phyloP scores from a whole-genome alignment of 192 early-diverging fungal species.

The Linnemannia schmuckeri region DNA sequence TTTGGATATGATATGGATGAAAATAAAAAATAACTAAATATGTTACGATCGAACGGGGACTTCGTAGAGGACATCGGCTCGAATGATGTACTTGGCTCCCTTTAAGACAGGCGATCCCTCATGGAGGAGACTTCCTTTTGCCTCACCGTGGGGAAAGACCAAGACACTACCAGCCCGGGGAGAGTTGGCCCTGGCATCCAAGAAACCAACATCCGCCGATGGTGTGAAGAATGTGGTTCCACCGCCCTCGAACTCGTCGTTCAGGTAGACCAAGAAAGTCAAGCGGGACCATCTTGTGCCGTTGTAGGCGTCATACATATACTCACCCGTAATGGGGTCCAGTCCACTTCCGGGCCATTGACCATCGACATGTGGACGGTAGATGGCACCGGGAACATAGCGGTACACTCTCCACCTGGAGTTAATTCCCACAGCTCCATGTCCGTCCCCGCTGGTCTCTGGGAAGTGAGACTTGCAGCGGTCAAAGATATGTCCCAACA shows the following conservation, averaged over 20 bases:
- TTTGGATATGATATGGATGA: background rate
- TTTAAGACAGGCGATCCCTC: conserved; percentile 60
- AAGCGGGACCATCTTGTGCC: conserved; percentile 50
- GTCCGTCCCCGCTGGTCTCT: conserved; percentile 55
- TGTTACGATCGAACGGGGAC: conserved; percentile 35
- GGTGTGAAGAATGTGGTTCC: conserved; percentile 61
- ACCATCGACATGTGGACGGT: conserved; percentile 77
- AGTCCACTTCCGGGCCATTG: conserved; percentile 75
- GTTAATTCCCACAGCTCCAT: conserved; percentile 67
- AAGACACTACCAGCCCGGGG: conserved; percentile 56
- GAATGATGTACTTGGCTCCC: conserved; percentile 64
- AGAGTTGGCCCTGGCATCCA: conserved; percentile 45
- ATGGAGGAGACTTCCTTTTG: conserved; percentile 53
- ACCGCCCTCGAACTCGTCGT: conserved; percentile 67
- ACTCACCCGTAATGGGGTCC: conserved; percentile 64
- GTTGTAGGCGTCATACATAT: conserved; percentile 69
- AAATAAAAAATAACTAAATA: background rate
- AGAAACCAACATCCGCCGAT: conserved; percentile 44
- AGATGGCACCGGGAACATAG: conserved; percentile 74
- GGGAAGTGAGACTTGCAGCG: conserved; percentile 67
- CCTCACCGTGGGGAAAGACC: conserved; percentile 50
- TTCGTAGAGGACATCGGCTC: conserved; percentile 63
- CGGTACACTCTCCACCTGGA: conserved; percentile 75
- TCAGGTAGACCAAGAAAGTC: conserved; percentile 63
- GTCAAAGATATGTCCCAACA: conserved; percentile 64